Base-by-base conservation (phyloP, 163 green algal species). In the Prototheca cutis region DNA sequence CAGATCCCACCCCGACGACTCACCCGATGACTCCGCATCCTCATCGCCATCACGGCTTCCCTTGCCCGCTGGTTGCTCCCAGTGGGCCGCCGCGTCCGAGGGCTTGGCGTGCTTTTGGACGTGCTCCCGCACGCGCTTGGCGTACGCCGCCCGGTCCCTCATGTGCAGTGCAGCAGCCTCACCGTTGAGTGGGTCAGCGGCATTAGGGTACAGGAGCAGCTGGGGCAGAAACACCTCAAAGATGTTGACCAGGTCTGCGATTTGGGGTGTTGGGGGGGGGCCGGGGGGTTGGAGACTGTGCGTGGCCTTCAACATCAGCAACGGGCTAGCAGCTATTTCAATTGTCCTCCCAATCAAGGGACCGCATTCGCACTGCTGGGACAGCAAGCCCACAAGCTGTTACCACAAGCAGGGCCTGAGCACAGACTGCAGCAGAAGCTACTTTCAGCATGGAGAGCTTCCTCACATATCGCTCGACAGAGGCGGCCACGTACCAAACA, bases 201-300 rank as follows among this genome's bases (percentile, higher is more conserved):
- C 84, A 76, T 99, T 99, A 28, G 92, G 92, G 74, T 99, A 99
- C 17, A 99, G 80, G 63, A 99, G 79, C 59, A 99, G 81, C 77
- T 99, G 92, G 10, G 92, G 92, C 51, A 98, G 80, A 68, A 98
- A 98, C 4, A 95, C 88, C 74, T 99, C 92, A 73, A 99, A 99
- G 18, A 99, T 89, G 66, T 99, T 99, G 49, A 99, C 79, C 33
- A 99, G 79, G 67, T 98, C 89, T 95, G 84, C n/a, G n/a, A n/a
- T n/a, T n/a, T n/a, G n/a, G n/a, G n/a, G n/a, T n/a, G n/a, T n/a
- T n/a, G n/a, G n/a, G n/a, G n/a, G n/a, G n/a, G n/a, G n/a, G n/a
- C n/a, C n/a, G n/a, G n/a, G n/a, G n/a, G n/a, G n/a, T n/a, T n/a
- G n/a, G n/a, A n/a, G n/a, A n/a, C n/a, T n/a, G n/a, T n/a, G n/a